These are phyloP conservation scores for Echites panduratus DNA, from an alignment of 257 asterid genomes.

Conservation along the genomic window DNA sequence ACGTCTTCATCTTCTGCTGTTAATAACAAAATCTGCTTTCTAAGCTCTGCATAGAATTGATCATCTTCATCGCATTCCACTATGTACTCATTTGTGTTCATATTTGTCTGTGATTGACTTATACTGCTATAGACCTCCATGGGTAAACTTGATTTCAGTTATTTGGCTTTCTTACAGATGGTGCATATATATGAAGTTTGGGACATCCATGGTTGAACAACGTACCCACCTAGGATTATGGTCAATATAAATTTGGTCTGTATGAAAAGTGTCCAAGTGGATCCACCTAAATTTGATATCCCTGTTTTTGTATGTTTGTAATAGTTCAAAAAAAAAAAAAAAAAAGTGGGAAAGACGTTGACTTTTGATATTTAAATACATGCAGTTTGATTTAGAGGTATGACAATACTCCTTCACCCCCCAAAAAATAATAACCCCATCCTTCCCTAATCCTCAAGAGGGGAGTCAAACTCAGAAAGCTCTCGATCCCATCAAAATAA, in stretches of 20 bases:
- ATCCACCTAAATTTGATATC: constrained; percentile 34
- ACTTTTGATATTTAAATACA: too few species aligned
- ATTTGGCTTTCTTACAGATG: constrained; percentile 4
- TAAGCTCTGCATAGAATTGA: constrained; percentile 47
- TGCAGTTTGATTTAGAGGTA: too few species aligned
- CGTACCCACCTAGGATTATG: constrained; percentile 26
- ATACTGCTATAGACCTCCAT: constrained; percentile 30
- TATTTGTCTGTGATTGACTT: constrained; percentile 10
- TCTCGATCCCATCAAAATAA: too few species aligned
- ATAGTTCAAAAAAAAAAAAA: too few species aligned
- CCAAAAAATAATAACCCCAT: too few species aligned
- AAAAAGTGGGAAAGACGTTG: too few species aligned
- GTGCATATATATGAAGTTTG: constrained; percentile 3
- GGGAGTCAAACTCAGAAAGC: too few species aligned
- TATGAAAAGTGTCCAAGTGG: constrained; percentile 30
- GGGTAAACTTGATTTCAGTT: not conserved
- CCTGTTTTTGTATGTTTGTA: constrained; percentile 32
- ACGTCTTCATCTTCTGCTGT: constrained; percentile 41
- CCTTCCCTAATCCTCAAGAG: too few species aligned
- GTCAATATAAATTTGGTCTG: constrained; percentile 33
- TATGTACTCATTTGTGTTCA: constrained; percentile 7
- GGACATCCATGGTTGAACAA: not conserved
- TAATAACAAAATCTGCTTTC: constrained; percentile 41
- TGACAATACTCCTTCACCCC: too few species aligned
- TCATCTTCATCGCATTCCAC: constrained; percentile 42